Base-by-base conservation (phyloP, 805 yeast species). In the Metschnikowia koreensis region DNA sequence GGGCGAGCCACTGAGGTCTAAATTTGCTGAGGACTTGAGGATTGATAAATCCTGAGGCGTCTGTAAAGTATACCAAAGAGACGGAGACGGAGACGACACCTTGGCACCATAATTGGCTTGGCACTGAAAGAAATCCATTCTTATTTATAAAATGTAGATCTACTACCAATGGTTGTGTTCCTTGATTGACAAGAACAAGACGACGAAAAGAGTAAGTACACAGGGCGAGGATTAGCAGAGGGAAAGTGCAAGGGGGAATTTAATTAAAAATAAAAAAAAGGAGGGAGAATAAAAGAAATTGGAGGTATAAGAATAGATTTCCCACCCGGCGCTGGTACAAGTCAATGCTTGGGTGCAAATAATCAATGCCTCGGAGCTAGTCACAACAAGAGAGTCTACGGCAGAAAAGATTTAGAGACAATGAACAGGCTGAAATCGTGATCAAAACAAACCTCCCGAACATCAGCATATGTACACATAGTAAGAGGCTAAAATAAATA, bases 31-130 rank as follows among this genome's bases (percentile, higher is more conserved):
- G 26, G 27, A 37, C 9, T 38, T 41, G 22, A 37, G 22, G 7
- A 38, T 36, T 13, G 50, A 47, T 13, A 47, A 11, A 28, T 47
- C 50, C 15, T 47, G 50, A 3, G 50, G 50, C 4, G 38, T 47
- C 22, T 47, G 50, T 27, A 37, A 26, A 16, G 50, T 29, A 26
- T 41, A 47, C 46, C 46, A 42, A 16, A 28, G 33, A 26, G 17
- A 29, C n/a, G 50, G 34, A 9, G 46, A 28, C 26, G 16, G 34
- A 9, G 46, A 28, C 26, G 16, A 40, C 8, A 22, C 8, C 6
- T 16, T 28, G 38, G 29, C 38, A 9, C 17, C 31, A n/a, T 10
- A 29, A 29, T 28, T 45, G 9, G 41, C 13, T 22, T 26, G 45
- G n/a, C 40, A 33, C 7, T 31, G 48, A 37, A 29, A 42, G 16